Conservation (phyloP, 2,329 filamentous ascomycete genomes). For the Xylariaceae sp. region DNA sequence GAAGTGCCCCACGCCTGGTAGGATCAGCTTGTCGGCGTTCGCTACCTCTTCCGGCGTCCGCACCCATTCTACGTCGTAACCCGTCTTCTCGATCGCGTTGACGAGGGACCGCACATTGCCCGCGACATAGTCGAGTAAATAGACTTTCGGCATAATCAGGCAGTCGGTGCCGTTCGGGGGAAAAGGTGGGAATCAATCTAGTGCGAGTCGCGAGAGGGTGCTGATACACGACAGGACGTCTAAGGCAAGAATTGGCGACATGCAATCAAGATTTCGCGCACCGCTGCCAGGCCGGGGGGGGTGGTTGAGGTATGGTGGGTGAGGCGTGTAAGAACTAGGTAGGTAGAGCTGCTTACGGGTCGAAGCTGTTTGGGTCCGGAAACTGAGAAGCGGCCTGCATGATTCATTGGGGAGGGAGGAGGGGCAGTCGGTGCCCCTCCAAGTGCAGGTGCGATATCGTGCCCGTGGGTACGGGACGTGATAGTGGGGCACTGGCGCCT, state of each 20-base stretch:
- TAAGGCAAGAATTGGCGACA: too few relatives aligned
- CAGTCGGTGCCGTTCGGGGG: background rate
- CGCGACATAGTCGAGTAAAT: conserved; percentile 84
- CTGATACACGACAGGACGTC: background rate
- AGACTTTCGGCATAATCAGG: conserved; percentile 66
- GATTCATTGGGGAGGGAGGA: conserved; percentile 26
- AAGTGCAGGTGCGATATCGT: conserved; percentile 20
- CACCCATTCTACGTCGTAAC: conserved; percentile 91
- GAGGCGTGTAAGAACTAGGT: background rate
- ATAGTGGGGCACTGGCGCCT: too few relatives aligned
- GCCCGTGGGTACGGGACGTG: background rate
- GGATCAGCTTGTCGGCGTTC: conserved; percentile 87
- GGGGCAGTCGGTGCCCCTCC: conserved; percentile 25
- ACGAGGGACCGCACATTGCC: conserved; percentile 94
- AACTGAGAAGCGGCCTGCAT: background rate
- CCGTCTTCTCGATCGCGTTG: conserved; percentile 95
- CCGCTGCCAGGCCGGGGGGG: background rate
- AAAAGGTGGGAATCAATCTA: background rate
- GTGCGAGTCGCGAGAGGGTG: background rate
- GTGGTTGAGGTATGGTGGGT: background rate
- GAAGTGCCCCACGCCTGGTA: conserved; percentile 96
- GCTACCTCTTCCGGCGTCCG: conserved; percentile 77
- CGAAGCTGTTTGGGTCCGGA: background rate
- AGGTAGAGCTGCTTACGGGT: background rate
- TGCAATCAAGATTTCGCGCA: background rate